Evolutionary conservation across 2,329 filamentous ascomycete species (phyloP).

Genomic region (Emergomyces africanus): DNA sequence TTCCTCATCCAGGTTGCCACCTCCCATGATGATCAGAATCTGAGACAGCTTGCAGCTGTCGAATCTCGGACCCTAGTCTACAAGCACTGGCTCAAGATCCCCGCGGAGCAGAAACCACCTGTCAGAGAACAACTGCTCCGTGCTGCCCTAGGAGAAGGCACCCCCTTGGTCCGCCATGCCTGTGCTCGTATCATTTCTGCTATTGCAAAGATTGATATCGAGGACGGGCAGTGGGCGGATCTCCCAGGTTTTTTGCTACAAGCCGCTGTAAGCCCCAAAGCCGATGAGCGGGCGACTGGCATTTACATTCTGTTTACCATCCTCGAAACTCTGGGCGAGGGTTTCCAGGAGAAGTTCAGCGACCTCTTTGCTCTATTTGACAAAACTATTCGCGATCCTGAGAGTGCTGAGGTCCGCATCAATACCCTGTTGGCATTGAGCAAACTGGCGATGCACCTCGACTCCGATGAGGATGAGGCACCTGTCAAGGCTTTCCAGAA

Average conservation of each 20-base stretch:
- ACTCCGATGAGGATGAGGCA: slow-evolving; percentile 70
- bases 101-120: slow-evolving; percentile 61
- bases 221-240: slow-evolving; percentile 73
- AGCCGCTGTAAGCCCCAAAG: slow-evolving; percentile 61
- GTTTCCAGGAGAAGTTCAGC: slow-evolving; percentile 67
- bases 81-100: slow-evolving; percentile 73
- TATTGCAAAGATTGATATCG: slow-evolving; percentile 74
- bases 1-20: slow-evolving; percentile 80
- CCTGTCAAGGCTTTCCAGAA: slow-evolving; percentile 63
- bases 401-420: slow-evolving; percentile 84
- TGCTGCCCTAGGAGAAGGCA: slow-evolving; percentile 66
- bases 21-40: slow-evolving; percentile 55
- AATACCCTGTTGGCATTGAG: slow-evolving; percentile 89
- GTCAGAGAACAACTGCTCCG: slow-evolving; percentile 75
- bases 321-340: slow-evolving; percentile 73
- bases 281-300: slow-evolving; percentile 74
- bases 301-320: slow-evolving; percentile 90
- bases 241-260: slow-evolving; percentile 68
- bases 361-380: slow-evolving; percentile 74
- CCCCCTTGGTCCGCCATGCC: slow-evolving; percentile 67
- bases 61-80: slow-evolving; percentile 71
- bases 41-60: slow-evolving; percentile 84
- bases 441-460: slow-evolving; percentile 73
- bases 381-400: slow-evolving; percentile 77
- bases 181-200: slow-evolving; percentile 77